Percentiles rank a stretch among this genome's conserved stretches.
phyloP scores from a whole-genome alignment of 176 grass and related monocot species.

The Carex kokanica region DNA sequence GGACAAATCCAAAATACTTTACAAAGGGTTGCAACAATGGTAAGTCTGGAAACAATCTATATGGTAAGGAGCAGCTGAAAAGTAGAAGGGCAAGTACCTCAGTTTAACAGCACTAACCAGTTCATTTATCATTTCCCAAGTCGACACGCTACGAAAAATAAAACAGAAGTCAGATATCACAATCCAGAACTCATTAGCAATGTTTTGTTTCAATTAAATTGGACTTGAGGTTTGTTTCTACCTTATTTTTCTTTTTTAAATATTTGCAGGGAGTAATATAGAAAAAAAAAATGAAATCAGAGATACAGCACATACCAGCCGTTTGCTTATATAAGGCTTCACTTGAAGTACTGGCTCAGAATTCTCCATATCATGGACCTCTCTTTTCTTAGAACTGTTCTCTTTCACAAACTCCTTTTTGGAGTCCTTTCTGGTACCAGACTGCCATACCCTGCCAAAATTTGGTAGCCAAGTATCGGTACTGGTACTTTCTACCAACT shows the following conservation, averaged over 20 bases:
- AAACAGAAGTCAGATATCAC: neutral
- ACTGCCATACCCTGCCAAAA: constrained; percentile 87
- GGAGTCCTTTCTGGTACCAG: constrained; percentile 79
- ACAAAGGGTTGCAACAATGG: neutral
- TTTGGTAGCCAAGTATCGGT: constrained; percentile 88
- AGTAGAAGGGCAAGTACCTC: neutral
- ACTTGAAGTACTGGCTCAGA: constrained; percentile 44
- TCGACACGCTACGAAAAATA: constrained; percentile 18
- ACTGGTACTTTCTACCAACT: constrained; percentile 40
- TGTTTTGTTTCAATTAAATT: constrained; percentile 1
- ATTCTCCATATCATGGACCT: constrained; percentile 15
- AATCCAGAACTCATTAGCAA: neutral
- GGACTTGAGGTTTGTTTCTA: neutral
- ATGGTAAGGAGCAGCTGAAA: neutral
- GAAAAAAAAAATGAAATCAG: constrained; percentile 5
- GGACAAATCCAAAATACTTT: neutral
- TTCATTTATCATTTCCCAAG: constrained; percentile 10
- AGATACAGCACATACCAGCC: constrained; percentile 54
- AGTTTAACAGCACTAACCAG: constrained; percentile 1
- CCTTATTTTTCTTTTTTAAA: neutral
- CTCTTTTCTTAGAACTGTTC: constrained; percentile 33
- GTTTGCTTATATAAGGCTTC: constrained; percentile 92
- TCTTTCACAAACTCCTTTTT: constrained; percentile 81
- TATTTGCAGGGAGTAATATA: neutral
- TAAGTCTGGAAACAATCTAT: neutral